Evolutionary conservation across 805 yeast genomes (phyloP).

Genomic region (Schwanniomyces occidentalis): DNA sequence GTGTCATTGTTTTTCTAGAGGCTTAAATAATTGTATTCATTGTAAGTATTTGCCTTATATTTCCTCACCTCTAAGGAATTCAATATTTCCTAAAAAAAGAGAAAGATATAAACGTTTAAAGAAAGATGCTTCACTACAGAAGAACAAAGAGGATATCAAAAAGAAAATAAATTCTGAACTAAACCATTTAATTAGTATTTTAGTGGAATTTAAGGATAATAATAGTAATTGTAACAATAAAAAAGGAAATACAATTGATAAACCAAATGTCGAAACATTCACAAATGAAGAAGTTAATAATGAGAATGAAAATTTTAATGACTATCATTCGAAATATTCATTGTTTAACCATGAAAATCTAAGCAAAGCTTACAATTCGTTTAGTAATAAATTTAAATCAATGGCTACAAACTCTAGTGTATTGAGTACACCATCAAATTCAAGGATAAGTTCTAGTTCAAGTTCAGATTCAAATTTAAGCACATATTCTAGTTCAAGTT

Average conservation of each 20-base stretch:
- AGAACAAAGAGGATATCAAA: slow-evolving; percentile 2
- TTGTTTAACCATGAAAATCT: background rate
- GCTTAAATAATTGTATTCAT: slow-evolving; percentile 12
- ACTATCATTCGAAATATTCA: background rate
- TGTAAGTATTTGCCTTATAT: slow-evolving; percentile 12
- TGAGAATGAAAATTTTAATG: background rate
- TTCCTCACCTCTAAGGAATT: slow-evolving; percentile 9
- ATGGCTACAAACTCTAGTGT: background rate
- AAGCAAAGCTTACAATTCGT: background rate
- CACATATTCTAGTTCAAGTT: background rate
- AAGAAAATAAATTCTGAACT: slow-evolving; percentile 1
- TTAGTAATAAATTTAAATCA: background rate
- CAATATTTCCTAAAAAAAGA: background rate
- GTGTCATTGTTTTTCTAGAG: too few relatives aligned
- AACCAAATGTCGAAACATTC: background rate
- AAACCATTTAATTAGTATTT: slow-evolving; percentile 4
- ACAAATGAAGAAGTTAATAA: background rate
- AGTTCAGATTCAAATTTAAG: background rate
- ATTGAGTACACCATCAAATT: too few relatives aligned
- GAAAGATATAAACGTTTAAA: too few relatives aligned
- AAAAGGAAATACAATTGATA: too few relatives aligned
- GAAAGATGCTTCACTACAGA: too few relatives aligned
- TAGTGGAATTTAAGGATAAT: slow-evolving; percentile 1
- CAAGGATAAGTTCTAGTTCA: background rate
- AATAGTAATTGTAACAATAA: too few relatives aligned